Evolutionary conservation across 768 basidiomycete species (phyloP), one percentile per base, ranked within the genome.

Genomic region (Tylopilus intermedius): DNA sequence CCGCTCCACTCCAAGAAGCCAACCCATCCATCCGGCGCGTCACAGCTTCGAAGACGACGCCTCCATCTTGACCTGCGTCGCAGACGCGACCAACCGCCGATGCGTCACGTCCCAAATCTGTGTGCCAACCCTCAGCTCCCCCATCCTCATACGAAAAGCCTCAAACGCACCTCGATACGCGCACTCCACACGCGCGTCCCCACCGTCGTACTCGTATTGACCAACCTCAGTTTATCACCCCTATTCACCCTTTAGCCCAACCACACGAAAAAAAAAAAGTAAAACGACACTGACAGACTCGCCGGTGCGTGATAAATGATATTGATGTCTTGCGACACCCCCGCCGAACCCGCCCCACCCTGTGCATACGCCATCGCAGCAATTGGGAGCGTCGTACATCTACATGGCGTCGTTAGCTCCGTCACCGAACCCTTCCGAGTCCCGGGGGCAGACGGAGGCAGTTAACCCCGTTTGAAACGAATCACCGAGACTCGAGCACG

Each of bases 241-340:
- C 79, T 80, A 57, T 42, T 21, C n/a, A 22, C 14, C 38, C n/a
- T 8, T 37, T 3, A 38, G 38, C 38, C 3, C 38, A 9, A 38
- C 38, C 2, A 38, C 8, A n/a, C 38, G 13, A 13, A 4, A 46
- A 18, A 32, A 22, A 15, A 15, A 3, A 49, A 39, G 8, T 24
- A 5, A 0, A 47, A 27, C 32, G 30, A 50, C 6, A 67, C 74
- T 42, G 57, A 72, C 80, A 67, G 49, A 18, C 62, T 52, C 1
- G 74, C 77, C 1, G 72, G 67, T 4, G 72, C 65, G 57, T 81
- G 77, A 55, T 74, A 80, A n/a, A 73, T 55, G 2, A 69, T 64
- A 49, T 79, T 73, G 58, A 81, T 75, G 2, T 61, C 70, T 48
- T 75, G 75, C 1, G 79, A 78, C 24, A 79, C 75, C 8, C 74